Conservation (phyloP, 1,284 basidiomycete species). For the Apiotrichum gamsii region DNA sequence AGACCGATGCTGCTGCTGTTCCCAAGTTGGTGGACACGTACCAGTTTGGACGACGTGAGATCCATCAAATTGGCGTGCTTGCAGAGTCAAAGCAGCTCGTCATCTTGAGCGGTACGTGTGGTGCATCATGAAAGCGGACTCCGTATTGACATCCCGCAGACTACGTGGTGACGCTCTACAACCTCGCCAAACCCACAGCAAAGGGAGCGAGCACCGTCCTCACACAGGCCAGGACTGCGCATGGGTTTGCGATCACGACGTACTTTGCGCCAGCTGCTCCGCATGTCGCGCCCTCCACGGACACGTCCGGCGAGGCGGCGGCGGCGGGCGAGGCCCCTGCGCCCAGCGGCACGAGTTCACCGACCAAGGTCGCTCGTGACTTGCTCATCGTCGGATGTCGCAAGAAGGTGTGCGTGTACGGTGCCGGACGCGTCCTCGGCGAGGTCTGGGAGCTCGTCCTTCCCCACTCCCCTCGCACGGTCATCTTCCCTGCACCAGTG, state of each 20-base stretch:
- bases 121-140: no score
- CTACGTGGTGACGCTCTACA: constrained; percentile 47
- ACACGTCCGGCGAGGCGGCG: constrained; percentile 9
- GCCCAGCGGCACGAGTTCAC: constrained; percentile 49
- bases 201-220: constrained; percentile 62
- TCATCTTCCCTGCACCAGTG: constrained; percentile 37
- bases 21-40: constrained; percentile 48
- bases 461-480: constrained; percentile 70
- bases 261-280: constrained; percentile 9
- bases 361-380: constrained; percentile 60
- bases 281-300: no score
- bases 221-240: constrained; percentile 65
- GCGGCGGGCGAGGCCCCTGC: constrained; percentile 7
- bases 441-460: constrained; percentile 57
- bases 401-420: constrained; percentile 69
- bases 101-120: constrained; percentile 69
- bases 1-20: not conserved
- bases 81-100: constrained; percentile 75
- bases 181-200: constrained; percentile 55
- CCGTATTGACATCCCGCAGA: constrained; percentile 30
- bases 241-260: constrained; percentile 62
- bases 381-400: constrained; percentile 74
- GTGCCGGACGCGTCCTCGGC: constrained; percentile 20
- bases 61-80: constrained; percentile 80
- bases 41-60: constrained; percentile 62